Conservation (phyloP, 2,329 filamentous ascomycete species). For the Phaeosphaeriaceae sp. region DNA sequence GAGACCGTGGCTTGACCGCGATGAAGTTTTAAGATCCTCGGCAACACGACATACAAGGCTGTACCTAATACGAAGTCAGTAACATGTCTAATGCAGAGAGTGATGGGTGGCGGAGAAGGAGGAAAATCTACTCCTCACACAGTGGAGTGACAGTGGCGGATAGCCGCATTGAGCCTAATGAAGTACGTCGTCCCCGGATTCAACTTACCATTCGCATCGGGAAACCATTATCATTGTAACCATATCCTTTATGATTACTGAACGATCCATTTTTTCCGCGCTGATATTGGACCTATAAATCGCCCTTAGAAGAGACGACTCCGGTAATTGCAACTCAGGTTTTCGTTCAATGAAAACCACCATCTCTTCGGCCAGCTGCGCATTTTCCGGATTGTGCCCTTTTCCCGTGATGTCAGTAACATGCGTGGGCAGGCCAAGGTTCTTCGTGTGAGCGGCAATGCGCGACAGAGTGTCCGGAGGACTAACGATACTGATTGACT, state of each 20-base stretch:
- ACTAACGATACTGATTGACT: constrained; percentile 29
- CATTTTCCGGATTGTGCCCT: constrained; percentile 31
- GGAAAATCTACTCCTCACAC: too few species aligned
- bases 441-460: constrained; percentile 15
- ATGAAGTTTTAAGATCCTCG: constrained; percentile 13
- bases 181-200: too few species aligned
- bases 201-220: constrained; percentile 31
- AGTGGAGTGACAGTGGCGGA: too few species aligned
- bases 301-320: constrained; percentile 14
- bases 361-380: constrained; percentile 20
- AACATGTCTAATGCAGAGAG: too few species aligned
- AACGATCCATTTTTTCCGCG: constrained; percentile 4
- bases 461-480: constrained; percentile 13
- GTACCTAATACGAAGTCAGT: too few species aligned
- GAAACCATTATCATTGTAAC: constrained; percentile 26
- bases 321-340: constrained; percentile 15
- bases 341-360: constrained; percentile 9
- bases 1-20: constrained; percentile 15
- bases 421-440: constrained; percentile 13
- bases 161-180: too few species aligned
- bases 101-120: too few species aligned
- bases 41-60: constrained; percentile 21
- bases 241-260: constrained; percentile 11
- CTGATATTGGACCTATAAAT: constrained; percentile 21
- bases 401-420: constrained; percentile 28